Base-by-base conservation (phyloP, 306 rosid species). In the Prunus padus region DNA sequence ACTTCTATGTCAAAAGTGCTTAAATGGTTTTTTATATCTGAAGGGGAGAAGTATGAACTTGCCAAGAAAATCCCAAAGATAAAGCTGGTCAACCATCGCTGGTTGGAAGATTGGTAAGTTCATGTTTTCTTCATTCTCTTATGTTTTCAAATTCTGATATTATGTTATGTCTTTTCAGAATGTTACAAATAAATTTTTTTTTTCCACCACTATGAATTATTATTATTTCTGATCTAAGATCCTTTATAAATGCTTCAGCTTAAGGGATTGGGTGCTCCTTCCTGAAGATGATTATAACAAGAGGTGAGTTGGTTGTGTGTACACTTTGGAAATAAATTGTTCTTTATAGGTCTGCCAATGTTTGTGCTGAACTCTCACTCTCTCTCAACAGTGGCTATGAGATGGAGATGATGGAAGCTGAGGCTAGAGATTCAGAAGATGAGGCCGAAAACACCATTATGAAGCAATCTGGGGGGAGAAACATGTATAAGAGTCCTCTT, bases 351-450 rank as follows among this genome's bases (percentile, higher is more conserved):
- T 7, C 13, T 37, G 49, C 20, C 12, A 8, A 16, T 62, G 73
- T 67, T 30, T 77, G 73, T 77, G 42, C 50, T 80, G 52, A 67
- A 78, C 51, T 75, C 75, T 75, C 63, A 69, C 69, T 64, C 11
- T 82, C 16, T 82, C 81, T 82, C 59, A 77, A 82, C 90, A 93
- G 98, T 82, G 94, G 93, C 80, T 87, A 83, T 81, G 99, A 90
- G 79, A 77, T 92, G 82, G 96, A 95, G 82, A 74, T 69, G 82
- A 60, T 80, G 88, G 92, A 30, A 74, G 92, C 82, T 67, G 96
- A 90, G 81, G 99, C 99, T 44, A 92, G 89, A 90, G 97, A 95
- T 87, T 95, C 97, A 73, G 97, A 95, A 65, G 98, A 88, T 20
- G 97, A 90, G 83, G 83, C 81, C 65, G 91, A 82, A 69, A 84